Conservation (phyloP, 2,329 filamentous ascomycete species). For the Fusarium oligoseptatum region DNA sequence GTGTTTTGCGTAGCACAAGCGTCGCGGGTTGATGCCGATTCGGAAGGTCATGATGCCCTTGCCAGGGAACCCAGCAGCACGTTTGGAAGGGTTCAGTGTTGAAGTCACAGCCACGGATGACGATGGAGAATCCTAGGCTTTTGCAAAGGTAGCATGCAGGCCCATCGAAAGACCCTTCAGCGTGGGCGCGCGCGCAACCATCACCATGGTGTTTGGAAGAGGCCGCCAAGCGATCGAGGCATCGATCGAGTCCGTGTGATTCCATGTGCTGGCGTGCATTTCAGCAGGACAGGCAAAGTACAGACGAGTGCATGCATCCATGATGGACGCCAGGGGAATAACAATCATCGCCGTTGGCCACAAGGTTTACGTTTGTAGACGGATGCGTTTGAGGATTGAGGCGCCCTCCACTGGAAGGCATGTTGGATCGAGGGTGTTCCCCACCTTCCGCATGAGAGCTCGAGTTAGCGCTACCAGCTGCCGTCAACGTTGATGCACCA, state of each 20-base stretch:
- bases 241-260: background rate
- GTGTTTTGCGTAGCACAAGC: slow-evolving; percentile 38
- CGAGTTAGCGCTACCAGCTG: background rate
- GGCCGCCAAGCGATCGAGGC: background rate
- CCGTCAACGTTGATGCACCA: background rate
- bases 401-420: background rate
- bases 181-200: slow-evolving; percentile 34
- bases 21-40: slow-evolving; percentile 41
- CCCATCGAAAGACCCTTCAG: slow-evolving; percentile 42
- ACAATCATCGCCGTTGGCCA: background rate
- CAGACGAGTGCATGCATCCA: background rate
- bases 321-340: background rate
- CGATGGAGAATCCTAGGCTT: slow-evolving; percentile 7
- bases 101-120: slow-evolving; percentile 9
- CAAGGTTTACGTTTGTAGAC: background rate
- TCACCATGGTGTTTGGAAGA: background rate
- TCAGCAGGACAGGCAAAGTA: background rate
- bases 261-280: background rate
- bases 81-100: slow-evolving; percentile 4
- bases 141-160: slow-evolving; percentile 13
- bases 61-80: background rate
- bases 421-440: background rate
- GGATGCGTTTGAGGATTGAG: background rate
- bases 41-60: slow-evolving; percentile 25
- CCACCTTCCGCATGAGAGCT: background rate